Evolutionary conservation across 2,329 filamentous ascomycete genomes (phyloP), one percentile per base, ranked within the genome.

Genomic region (Epichloe elymi): DNA sequence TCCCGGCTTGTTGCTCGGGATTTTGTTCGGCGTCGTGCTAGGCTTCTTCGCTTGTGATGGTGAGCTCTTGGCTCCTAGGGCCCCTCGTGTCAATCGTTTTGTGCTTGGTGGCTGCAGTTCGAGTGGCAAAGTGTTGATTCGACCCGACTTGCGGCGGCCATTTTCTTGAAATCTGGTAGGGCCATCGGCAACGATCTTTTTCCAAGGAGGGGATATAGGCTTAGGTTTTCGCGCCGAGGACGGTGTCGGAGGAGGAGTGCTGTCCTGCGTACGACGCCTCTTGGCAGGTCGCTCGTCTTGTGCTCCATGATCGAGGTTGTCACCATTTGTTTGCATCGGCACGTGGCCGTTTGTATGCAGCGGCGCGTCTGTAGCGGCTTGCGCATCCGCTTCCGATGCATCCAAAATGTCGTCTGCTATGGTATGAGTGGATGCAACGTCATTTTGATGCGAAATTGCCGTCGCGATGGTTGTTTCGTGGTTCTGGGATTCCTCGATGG

Each of bases 131-230:
- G 64, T 64, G 61, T 85, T 84, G 59, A 80, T 79, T 54, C 82
- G 76, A 40, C 80, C 80, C 20, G 82, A 85, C 61, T 82, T 83
- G 54, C 82, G 76, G 56, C 76, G 76, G 46, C 86, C 88, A 78
- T 76, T 86, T 70, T 76, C 79, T 44, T 85, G 78, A 64, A 94
- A 90, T 0, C 86, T 85, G 3, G 91, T 93, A 20, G 93, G 93
- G 0, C 93, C 93, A 30, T 95, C 86, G 40, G 86, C 88, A 53
- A 78, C 78, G 55, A 86, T 78, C 61, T 82, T 87, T 72, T 93
- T 97, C 93, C 93, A 98, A 20, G 93, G 93, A 57, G 93, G 93
- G 56, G 91, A 97, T 54, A 77, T 74, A 49, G 72, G 70, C 51
- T 70, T 70, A 0, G 56, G 54, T 53, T 69, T 83, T 73, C 61